Evolutionary conservation across 176 grass and related monocot genomes (phyloP).

Genomic region (Saccharum spontaneum): DNA sequence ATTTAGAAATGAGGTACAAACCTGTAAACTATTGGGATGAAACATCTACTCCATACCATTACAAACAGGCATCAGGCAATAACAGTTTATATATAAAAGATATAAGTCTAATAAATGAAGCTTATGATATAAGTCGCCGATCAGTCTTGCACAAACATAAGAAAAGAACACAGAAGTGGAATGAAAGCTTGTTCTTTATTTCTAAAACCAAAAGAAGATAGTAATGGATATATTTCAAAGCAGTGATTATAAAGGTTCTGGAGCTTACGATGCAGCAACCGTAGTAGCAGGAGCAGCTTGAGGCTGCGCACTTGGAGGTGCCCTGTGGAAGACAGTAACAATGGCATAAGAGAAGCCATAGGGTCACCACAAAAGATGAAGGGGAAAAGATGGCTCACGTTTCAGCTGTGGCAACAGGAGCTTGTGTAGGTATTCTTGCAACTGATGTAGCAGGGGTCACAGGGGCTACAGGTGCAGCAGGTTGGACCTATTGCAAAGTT

Average conservation of each 20-base stretch:
- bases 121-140: too few relatives aligned
- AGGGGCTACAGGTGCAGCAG: constrained; percentile 39
- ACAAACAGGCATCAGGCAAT: too few relatives aligned
- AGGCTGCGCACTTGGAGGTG: constrained; percentile 42
- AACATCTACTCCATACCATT: too few relatives aligned
- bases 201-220: too few relatives aligned
- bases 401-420: constrained; percentile 49
- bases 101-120: too few relatives aligned
- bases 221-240: too few relatives aligned
- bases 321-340: constrained; percentile 36
- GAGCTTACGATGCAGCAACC: constrained; percentile 55
- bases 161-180: too few relatives aligned
- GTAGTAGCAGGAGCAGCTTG: constrained; percentile 45
- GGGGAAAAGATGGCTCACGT: constrained; percentile 45
- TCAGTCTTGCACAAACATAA: too few relatives aligned
- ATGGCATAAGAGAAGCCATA: constrained; percentile 15
- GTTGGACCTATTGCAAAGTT: constrained; percentile 35
- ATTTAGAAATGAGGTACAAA: too few relatives aligned
- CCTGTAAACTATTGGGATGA: too few relatives aligned
- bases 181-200: too few relatives aligned
- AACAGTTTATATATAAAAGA: too few relatives aligned
- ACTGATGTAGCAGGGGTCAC: constrained; percentile 42
- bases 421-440: constrained; percentile 53
- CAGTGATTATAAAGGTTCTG: not conserved
- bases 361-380: constrained; percentile 9